phyloP scores from a whole-genome alignment of 2,329 filamentous ascomycete genomes.

The Colletotrichum chlorophyti region DNA sequence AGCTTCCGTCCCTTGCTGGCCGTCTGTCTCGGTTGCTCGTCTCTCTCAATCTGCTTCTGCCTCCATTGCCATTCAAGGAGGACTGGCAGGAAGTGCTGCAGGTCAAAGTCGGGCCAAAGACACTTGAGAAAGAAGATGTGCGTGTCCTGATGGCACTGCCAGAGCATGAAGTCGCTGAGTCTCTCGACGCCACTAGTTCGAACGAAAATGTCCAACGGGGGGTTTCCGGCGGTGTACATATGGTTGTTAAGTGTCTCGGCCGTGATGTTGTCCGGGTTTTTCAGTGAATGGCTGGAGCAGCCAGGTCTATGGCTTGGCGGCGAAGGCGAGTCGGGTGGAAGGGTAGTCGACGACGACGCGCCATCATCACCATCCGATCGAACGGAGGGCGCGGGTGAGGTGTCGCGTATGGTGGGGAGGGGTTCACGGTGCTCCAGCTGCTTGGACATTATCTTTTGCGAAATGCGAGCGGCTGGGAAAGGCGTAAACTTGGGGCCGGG shows the following conservation, averaged over 20 bases:
- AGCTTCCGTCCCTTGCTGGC: slow-evolving; percentile 17
- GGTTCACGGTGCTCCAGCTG: slow-evolving; percentile 56
- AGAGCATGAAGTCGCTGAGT: slow-evolving; percentile 97
- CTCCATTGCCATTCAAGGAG: slow-evolving; percentile 87
- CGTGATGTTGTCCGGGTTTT: slow-evolving; percentile 86
- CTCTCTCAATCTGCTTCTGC: slow-evolving; percentile 62
- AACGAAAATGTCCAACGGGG: slow-evolving; percentile 88
- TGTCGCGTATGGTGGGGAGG: slow-evolving; percentile 56
- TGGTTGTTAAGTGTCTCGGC: slow-evolving; percentile 81
- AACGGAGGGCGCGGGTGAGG: slow-evolving; percentile 53
- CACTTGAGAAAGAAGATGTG: slow-evolving; percentile 92
- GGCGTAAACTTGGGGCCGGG: slow-evolving; percentile 69
- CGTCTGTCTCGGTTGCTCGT: slow-evolving; percentile 50
- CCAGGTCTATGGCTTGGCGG: slow-evolving; percentile 36
- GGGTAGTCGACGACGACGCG: slow-evolving; percentile 66
- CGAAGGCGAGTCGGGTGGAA: slow-evolving; percentile 61
- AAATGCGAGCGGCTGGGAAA: slow-evolving; percentile 88
- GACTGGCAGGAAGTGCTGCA: slow-evolving; percentile 92
- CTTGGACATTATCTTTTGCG: slow-evolving; percentile 80
- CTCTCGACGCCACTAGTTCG: slow-evolving; percentile 92
- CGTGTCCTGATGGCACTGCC: slow-evolving; percentile 94
- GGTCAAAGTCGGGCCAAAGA: slow-evolving; percentile 94
- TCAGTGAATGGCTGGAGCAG: slow-evolving; percentile 12
- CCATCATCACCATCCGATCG: slow-evolving; percentile 55
- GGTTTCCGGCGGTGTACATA: slow-evolving; percentile 85